Conservation (phyloP, 805 yeast species). For the Kluyveromyces nonfermentans region DNA sequence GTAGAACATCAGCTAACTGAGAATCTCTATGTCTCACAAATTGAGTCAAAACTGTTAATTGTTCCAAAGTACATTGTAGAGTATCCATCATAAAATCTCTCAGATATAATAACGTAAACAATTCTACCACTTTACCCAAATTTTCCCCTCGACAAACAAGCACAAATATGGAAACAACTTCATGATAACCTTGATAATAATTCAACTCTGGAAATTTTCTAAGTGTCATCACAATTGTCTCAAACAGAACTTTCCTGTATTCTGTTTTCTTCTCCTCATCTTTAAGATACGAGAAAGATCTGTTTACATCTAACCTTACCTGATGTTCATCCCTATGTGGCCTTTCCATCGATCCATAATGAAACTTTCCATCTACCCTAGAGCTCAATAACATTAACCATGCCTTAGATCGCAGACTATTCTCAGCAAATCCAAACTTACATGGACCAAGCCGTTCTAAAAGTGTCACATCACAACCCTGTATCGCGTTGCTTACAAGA, state of each 20-base stretch:
- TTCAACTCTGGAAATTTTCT: constrained; percentile 50
- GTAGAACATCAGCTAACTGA: constrained; percentile 28
- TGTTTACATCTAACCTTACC: constrained; percentile 63
- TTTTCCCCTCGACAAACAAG: constrained; percentile 35
- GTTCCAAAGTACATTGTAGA: constrained; percentile 55
- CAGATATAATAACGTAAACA: constrained; percentile 49
- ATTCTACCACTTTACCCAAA: constrained; percentile 35
- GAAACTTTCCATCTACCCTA: background rate
- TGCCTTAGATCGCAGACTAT: constrained; percentile 10
- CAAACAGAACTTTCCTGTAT: constrained; percentile 19
- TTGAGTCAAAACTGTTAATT: constrained; percentile 56
- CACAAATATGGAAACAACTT: constrained; percentile 60
- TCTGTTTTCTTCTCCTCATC: constrained; percentile 14
- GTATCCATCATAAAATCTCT: constrained; percentile 80
- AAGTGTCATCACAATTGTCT: constrained; percentile 44
- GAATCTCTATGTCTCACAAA: constrained; percentile 43
- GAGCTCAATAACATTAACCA: constrained; percentile 26
- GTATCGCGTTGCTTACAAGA: constrained; percentile 8
- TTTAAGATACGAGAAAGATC: constrained; percentile 45
- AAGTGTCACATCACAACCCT: constrained; percentile 8
- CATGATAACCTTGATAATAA: constrained; percentile 93
- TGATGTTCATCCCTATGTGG: constrained; percentile 68
- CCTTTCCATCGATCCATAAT: background rate
- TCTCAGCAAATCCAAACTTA: constrained; percentile 19
- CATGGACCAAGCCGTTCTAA: constrained; percentile 16